phyloP scores from a whole-genome alignment of 139 green algal species.

The Chlamydomonas incerta region DNA sequence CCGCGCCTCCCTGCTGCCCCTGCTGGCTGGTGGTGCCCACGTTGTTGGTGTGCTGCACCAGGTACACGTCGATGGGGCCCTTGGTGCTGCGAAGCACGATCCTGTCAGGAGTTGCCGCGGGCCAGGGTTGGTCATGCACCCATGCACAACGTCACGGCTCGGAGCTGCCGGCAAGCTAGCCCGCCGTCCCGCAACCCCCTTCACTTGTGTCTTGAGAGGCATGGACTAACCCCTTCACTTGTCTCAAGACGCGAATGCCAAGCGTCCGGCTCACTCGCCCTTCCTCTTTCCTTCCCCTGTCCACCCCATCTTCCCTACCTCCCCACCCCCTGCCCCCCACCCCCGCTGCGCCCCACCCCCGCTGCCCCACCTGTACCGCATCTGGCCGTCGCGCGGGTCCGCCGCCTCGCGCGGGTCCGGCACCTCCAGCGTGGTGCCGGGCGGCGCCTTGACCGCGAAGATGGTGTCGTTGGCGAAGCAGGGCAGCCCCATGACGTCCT shows the following conservation, averaged over 20 bases:
- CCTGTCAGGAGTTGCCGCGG: conserved; percentile 45
- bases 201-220: too few species aligned
- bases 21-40: conserved; percentile 13
- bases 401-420: conserved; percentile 68
- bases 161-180: too few species aligned
- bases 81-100: conserved; percentile 67
- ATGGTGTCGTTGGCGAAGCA: conserved; percentile 81
- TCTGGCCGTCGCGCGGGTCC: conserved; percentile 40
- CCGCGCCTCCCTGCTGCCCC: not conserved
- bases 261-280: not conserved
- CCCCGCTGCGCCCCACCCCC: too few species aligned
- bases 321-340: too few species aligned
- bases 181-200: too few species aligned
- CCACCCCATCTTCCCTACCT: not conserved
- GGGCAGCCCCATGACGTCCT: conserved; percentile 80
- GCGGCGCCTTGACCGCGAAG: conserved; percentile 86
- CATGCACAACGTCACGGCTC: too few species aligned
- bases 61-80: conserved; percentile 76
- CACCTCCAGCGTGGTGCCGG: conserved; percentile 83
- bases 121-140: too few species aligned
- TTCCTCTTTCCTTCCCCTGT: too few species aligned
- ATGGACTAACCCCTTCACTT: too few species aligned
- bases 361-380: conserved; percentile 40
- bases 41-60: conserved; percentile 68
- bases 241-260: too few species aligned